Conservation (phyloP, 176 grass and related monocot species). For the Avena eriantha region DNA sequence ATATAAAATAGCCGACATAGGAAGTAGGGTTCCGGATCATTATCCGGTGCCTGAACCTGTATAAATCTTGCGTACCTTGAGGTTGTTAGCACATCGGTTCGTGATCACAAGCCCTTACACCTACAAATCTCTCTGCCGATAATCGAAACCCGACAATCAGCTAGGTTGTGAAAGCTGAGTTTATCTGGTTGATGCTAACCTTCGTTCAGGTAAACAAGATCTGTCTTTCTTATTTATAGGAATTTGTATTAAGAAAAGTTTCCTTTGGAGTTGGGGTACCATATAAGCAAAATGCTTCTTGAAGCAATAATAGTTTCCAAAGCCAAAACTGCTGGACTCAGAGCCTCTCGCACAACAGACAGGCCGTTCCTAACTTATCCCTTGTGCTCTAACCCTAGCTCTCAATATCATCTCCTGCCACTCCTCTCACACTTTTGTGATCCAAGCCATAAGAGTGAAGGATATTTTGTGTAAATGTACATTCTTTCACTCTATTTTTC, state of each 20-base stretch:
- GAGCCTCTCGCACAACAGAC: background rate
- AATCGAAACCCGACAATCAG: too few relatives aligned
- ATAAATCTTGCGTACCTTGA: too few relatives aligned
- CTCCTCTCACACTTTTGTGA: background rate
- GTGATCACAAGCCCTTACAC: too few relatives aligned
- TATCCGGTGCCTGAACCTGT: too few relatives aligned
- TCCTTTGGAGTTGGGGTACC: background rate
- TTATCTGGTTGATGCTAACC: background rate
- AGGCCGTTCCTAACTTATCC: background rate
- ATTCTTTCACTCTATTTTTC: conserved; percentile 1
- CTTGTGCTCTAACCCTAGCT: background rate
- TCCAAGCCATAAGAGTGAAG: background rate
- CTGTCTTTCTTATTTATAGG: conserved; percentile 1
- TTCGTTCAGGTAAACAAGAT: background rate
- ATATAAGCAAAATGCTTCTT: background rate
- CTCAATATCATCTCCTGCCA: background rate
- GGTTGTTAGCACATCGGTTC: too few relatives aligned
- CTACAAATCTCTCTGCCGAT: too few relatives aligned
- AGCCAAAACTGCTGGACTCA: background rate
- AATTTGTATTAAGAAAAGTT: background rate
- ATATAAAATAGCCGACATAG: too few relatives aligned
- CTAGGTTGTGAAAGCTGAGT: background rate
- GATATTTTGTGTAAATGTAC: background rate
- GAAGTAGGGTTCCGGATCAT: too few relatives aligned
- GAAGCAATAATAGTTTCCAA: background rate